Percentiles rank a stretch among this genome's conserved stretches.
phyloP scores from a whole-genome alignment of 495 filamentous ascomycete species.

The Hypoxylon rickii region DNA sequence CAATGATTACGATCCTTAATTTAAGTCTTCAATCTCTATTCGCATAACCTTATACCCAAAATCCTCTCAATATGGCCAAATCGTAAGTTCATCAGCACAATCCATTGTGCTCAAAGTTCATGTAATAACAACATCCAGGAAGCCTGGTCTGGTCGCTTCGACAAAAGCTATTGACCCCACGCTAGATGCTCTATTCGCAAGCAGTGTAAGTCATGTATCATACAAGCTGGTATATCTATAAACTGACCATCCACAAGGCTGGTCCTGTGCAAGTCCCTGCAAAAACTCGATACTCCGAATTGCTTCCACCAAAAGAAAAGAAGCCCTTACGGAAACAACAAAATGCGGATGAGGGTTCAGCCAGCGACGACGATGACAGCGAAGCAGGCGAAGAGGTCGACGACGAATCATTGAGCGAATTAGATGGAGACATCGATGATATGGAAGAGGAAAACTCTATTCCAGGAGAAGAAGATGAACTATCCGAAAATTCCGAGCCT shows the following conservation, averaged over 20 bases:
- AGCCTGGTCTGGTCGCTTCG: conserved; percentile 40
- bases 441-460: conserved; percentile 47
- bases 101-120: neutral
- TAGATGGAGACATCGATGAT: conserved; percentile 51
- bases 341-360: conserved; percentile 42
- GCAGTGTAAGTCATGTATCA: conserved; percentile 65
- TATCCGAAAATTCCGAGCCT: conserved; percentile 38
- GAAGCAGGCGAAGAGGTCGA: conserved; percentile 38
- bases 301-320: conserved; percentile 39
- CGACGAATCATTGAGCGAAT: conserved; percentile 45
- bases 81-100: conserved; percentile 26
- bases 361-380: conserved; percentile 32
- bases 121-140: conserved; percentile 34
- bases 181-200: conserved; percentile 78
- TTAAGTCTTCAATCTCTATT: no score
- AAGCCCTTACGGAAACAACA: conserved; percentile 14
- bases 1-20: no score
- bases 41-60: no score
- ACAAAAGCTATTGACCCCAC: conserved; percentile 69
- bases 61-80: conserved; percentile 38
- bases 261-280: conserved; percentile 68
- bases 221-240: neutral
- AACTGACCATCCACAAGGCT: conserved; percentile 53
- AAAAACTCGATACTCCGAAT: conserved; percentile 52
- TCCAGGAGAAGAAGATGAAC: conserved; percentile 44